These are phyloP conservation scores for Sclerotiophoma versabilis DNA, from an alignment of 2,329 filamentous ascomycete genomes.

Conservation along the genomic window DNA sequence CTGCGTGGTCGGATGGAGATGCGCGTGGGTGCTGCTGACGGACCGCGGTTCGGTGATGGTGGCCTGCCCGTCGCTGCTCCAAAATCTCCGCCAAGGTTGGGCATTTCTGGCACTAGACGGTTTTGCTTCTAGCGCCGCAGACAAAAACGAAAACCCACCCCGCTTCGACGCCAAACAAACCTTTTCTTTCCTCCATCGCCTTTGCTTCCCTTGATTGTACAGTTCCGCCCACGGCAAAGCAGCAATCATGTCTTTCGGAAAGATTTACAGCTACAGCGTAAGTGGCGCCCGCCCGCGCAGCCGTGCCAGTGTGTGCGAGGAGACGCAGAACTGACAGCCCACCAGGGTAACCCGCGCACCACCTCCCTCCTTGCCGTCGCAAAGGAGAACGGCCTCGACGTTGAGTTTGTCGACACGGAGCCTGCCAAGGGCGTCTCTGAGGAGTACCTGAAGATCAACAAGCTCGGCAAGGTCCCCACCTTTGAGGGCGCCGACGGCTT, in stretches of 20 bases:
- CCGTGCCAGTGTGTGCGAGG: background rate
- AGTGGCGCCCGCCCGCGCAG: constrained; percentile 11
- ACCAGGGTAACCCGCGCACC: constrained; percentile 85
- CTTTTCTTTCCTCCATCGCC: constrained; percentile 34
- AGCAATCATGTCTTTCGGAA: constrained; percentile 91
- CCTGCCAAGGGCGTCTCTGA: constrained; percentile 68
- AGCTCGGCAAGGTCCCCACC: constrained; percentile 88
- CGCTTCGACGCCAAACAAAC: constrained; percentile 34
- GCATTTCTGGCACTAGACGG: constrained; percentile 3
- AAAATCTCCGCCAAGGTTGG: constrained; percentile 15
- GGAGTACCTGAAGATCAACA: constrained; percentile 86
- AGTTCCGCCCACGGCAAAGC: constrained; percentile 29
- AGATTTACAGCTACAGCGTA: constrained; percentile 85
- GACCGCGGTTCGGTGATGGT: constrained; percentile 16
- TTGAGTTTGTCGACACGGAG: constrained; percentile 81
- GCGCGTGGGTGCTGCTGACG: constrained; percentile 12
- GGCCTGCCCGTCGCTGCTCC: constrained; percentile 14
- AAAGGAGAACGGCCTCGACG: constrained; percentile 94
- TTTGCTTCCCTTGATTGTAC: constrained; percentile 41
- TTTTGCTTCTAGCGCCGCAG: constrained; percentile 4
- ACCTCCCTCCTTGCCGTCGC: constrained; percentile 89
- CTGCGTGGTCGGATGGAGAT: constrained; percentile 9
- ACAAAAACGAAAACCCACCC: constrained; percentile 37
- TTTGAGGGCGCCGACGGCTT: constrained; percentile 94
- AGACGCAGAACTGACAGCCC: constrained; percentile 29